Conservation (phyloP, 2,329 filamentous ascomycete genomes). For the Penicillium sp. region DNA sequence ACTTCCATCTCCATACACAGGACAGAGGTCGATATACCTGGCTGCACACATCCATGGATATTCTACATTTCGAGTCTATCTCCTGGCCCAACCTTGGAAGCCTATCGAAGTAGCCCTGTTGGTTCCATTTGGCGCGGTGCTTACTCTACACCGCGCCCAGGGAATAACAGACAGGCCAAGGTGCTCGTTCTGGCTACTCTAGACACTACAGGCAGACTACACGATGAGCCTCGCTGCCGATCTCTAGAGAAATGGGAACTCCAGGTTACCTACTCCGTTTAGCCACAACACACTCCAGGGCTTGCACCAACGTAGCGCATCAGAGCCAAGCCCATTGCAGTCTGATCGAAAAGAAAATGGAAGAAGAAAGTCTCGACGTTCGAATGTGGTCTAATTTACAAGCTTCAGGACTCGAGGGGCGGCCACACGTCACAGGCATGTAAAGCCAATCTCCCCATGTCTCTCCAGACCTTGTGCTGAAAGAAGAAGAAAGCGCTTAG, state of each 20-base stretch:
- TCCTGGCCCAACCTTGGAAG: too few species aligned
- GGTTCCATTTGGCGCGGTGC: too few species aligned
- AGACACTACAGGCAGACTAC: background rate
- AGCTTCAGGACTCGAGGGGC: constrained; percentile 29
- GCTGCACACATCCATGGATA: too few species aligned
- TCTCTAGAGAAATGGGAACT: background rate
- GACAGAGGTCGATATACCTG: too few species aligned
- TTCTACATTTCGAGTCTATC: too few species aligned
- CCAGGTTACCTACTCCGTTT: background rate
- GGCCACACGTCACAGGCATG: constrained; percentile 24
- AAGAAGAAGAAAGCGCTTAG: constrained; percentile 35
- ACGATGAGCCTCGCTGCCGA: background rate
- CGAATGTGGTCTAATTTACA: constrained; percentile 32
- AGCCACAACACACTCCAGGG: background rate
- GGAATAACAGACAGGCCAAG: too few species aligned
- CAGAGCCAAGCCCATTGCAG: background rate
- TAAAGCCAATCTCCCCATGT: constrained; percentile 25
- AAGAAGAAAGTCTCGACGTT: constrained; percentile 25
- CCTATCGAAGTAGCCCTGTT: too few species aligned
- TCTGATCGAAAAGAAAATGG: constrained; percentile 9
- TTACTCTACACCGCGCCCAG: too few species aligned
- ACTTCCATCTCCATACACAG: too few species aligned
- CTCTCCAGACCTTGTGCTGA: constrained; percentile 31
- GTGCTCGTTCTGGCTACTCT: background rate
- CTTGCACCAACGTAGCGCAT: background rate